Evolutionary conservation across 169 alveolate genomes (phyloP), one percentile per base, ranked within the genome.

Genomic region (Plasmodium malariae): DNA sequence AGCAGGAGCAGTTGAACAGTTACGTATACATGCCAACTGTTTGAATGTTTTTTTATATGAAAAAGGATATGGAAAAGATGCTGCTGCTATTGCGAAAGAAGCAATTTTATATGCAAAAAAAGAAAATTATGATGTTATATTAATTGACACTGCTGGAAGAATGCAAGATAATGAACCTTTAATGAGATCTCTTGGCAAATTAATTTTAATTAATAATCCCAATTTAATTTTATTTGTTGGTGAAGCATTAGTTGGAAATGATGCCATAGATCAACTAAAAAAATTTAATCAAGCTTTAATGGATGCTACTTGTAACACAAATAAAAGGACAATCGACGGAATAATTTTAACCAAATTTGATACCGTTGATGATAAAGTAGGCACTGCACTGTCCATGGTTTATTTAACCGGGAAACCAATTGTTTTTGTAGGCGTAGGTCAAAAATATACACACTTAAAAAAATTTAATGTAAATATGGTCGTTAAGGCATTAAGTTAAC

Each of bases 161-260:
- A 99, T 99, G 99, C 99, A 99, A 95, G 99, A 98, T 90, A 99
- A 99, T 93, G 99, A 98, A 90, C 99, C 99, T 3, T 96, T 99
- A 72, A 99, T 99, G 99, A 96, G 97, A 72, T 96, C 99, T 32
- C 95, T 99, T 43, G 99, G 99, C 30, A 98, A 98, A 93, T 94
- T 99, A 55, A 99, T 98, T 4, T 97, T 98, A 48, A 93, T 97
- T 26, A 98, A 98, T 94, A 96, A 95, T 86, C 99, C 99, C 37
- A 99, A 98, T 95, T 94, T 98, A 40, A 98, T 98, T 36, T 92
- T 98, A 28, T 98, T 99, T 88, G 99, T 98, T 21, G 99, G 99
- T n/a, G 99, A 99, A 91, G 99, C 99, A 28, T 96, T 99, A 30
- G 99, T 98, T 21, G 99, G 99, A 24, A 98, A 99, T 92, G 99